Conservation (phyloP, 116 monocot species). For the Papilionanthe hybrid region DNA sequence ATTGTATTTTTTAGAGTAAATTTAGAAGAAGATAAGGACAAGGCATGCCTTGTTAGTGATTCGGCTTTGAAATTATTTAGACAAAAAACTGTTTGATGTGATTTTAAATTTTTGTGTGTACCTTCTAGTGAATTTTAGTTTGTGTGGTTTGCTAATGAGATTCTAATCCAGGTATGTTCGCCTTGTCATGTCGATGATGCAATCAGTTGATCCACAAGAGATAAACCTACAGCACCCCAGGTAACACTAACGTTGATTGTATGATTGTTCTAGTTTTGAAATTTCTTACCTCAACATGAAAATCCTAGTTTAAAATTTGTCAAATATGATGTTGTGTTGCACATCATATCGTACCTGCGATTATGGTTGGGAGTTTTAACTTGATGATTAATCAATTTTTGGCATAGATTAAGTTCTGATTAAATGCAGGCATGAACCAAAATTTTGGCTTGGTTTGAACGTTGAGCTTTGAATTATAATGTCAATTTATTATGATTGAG, state of each 20-base stretch:
- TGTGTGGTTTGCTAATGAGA: background rate
- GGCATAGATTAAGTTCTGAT: too few relatives aligned
- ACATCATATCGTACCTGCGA: background rate
- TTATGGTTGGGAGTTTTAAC: too few relatives aligned
- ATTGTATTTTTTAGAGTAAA: too few relatives aligned
- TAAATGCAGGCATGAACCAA: too few relatives aligned
- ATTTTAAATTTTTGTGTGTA: background rate
- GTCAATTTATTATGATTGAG: too few relatives aligned
- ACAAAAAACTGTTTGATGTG: background rate
- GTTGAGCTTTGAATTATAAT: too few relatives aligned
- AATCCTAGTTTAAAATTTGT: background rate
- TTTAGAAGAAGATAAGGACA: too few relatives aligned
- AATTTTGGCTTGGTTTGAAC: too few relatives aligned
- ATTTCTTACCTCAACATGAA: background rate
- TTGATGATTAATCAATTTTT: too few relatives aligned
- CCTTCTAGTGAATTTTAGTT: background rate
- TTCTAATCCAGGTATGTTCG: constrained; percentile 64
- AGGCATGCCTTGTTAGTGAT: background rate
- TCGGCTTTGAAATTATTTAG: background rate
- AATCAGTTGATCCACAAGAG: constrained; percentile 39
- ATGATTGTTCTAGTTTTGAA: background rate
- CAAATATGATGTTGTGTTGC: background rate
- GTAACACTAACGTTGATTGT: constrained; percentile 17
- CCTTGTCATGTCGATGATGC: constrained; percentile 69
- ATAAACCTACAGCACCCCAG: constrained; percentile 64